Percentiles rank a stretch among this genome's conserved stretches.
Evolutionary conservation across 805 yeast species (phyloP).

Genomic region (Metschnikowia lochheadii): DNA sequence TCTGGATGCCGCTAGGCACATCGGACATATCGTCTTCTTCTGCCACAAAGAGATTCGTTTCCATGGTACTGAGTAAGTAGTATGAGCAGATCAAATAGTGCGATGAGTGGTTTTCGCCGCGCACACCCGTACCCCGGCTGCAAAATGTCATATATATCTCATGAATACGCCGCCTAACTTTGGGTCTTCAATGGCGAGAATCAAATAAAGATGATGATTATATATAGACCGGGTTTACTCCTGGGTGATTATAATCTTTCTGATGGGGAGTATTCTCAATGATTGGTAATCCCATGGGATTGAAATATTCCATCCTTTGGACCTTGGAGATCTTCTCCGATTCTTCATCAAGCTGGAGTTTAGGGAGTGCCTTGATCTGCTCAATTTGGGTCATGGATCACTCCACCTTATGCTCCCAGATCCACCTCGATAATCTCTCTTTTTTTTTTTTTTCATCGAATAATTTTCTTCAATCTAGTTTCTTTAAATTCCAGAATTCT

Average conservation of each 20-base stretch:
- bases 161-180: too few relatives aligned
- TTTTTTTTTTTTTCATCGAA: too few relatives aligned
- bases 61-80: not conserved
- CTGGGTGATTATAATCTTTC: too few relatives aligned
- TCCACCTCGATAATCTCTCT: too few relatives aligned
- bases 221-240: too few relatives aligned
- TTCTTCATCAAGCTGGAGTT: slow-evolving; percentile 27
- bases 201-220: too few relatives aligned
- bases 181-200: too few relatives aligned
- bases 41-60: slow-evolving; percentile 15
- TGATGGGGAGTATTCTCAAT: slow-evolving; percentile 89
- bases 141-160: not conserved
- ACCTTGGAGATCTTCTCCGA: slow-evolving; percentile 48
- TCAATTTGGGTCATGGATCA: slow-evolving; percentile 79
- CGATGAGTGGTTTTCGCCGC: not conserved
- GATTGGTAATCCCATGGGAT: slow-evolving; percentile 79
- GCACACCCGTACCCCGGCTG: slow-evolving; percentile 2
- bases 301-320: slow-evolving; percentile 69
- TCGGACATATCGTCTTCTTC: slow-evolving; percentile 17
- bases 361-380: slow-evolving; percentile 89
- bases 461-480: too few relatives aligned
- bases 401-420: slow-evolving; percentile 57
- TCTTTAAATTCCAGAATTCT: too few relatives aligned
- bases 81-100: not conserved
- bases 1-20: slow-evolving; percentile 1